Conservation (phyloP, 2,329 filamentous ascomycete species). For the Colletotrichum limetticola region DNA sequence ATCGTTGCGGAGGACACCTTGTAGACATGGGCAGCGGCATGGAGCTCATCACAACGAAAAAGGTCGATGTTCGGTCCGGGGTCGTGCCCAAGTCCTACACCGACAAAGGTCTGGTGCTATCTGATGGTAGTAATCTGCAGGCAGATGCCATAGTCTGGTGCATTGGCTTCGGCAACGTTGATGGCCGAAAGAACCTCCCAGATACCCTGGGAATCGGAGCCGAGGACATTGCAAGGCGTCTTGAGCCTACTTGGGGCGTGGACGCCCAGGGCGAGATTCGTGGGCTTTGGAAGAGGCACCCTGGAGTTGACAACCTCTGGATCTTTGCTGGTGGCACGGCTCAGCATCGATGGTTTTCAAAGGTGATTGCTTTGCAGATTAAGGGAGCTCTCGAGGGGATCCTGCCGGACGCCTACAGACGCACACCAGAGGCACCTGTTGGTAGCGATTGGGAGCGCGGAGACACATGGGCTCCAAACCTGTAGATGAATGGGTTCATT, state of each 20-base stretch:
- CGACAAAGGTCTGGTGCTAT: conserved; percentile 41
- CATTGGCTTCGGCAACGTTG: conserved; percentile 46
- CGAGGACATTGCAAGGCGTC: conserved; percentile 39
- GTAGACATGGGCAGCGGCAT: conserved; percentile 47
- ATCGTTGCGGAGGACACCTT: conserved; percentile 48
- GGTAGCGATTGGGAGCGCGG: not conserved
- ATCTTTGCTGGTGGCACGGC: conserved; percentile 45
- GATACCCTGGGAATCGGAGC: conserved; percentile 43
- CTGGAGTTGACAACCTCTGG: conserved; percentile 47
- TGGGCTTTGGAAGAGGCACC: conserved; percentile 51
- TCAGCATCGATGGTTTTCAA: conserved; percentile 48
- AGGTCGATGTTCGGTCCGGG: conserved; percentile 42
- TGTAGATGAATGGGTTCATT: not conserved
- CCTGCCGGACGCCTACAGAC: conserved; percentile 40
- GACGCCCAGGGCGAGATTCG: conserved; percentile 55
- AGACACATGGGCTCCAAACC: not conserved
- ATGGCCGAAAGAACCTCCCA: conserved; percentile 41
- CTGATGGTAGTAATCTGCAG: conserved; percentile 43
- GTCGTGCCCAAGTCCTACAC: conserved; percentile 43
- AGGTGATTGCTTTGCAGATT: conserved; percentile 46
- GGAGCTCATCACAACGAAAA: conserved; percentile 42
- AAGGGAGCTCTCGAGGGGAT: conserved; percentile 46
- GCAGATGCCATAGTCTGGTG: conserved; percentile 50
- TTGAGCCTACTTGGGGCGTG: conserved; percentile 54
- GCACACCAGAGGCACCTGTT: not conserved